Base-by-base conservation (phyloP, 371 early-diverging fungal species). In the Haplosporangium sp. region DNA sequence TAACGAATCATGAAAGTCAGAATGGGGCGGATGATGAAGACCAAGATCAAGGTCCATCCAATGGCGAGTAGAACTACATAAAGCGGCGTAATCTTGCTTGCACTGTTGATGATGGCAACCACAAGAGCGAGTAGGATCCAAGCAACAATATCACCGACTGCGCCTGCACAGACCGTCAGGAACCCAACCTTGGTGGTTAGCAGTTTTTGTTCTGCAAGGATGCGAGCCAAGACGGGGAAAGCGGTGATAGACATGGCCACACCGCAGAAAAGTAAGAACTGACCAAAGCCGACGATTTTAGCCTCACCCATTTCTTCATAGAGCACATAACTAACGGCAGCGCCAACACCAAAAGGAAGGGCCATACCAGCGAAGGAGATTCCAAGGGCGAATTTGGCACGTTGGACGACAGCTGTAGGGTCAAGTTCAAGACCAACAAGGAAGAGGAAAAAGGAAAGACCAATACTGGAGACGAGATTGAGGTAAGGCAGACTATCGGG, bases 181-280 rank as follows among this genome's bases (percentile, higher is more conserved):
- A 89, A 87, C 4, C 97, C 98, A 3, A 96, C 94, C 35, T 83
- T 82, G n/a, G 97, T 96, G 17, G 89, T 84, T 48, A 97, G 77
- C 52, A 97, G 77, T 65, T 94, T 93, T 37, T 92, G 87, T 77
- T 97, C 97, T 0, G 95, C 93, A 63, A 98, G 85, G 59, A 98
- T 96, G 68, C 98, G 93, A 0, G 96, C 98, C 35, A 98, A 88
- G 8, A 97, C 96, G 0, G 96, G 97, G 72, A 96, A 96, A 0
- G 97, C 96, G 0, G 98, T 98, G 76, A 97, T 96, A 27, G 96
- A 88, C 92, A 97, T 94, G 59, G 95, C 94, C 3, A 96, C 96
- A 63, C 95, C 95, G 37, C 91, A 83, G 82, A 97, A 97, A 42
- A 94, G 89, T 52, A 93, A 69, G 71, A 94, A 96, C 52, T 86